Evolutionary conservation across 1,284 basidiomycete species (phyloP).

Genomic region (Cutaneotrichosporon spelunceum): DNA sequence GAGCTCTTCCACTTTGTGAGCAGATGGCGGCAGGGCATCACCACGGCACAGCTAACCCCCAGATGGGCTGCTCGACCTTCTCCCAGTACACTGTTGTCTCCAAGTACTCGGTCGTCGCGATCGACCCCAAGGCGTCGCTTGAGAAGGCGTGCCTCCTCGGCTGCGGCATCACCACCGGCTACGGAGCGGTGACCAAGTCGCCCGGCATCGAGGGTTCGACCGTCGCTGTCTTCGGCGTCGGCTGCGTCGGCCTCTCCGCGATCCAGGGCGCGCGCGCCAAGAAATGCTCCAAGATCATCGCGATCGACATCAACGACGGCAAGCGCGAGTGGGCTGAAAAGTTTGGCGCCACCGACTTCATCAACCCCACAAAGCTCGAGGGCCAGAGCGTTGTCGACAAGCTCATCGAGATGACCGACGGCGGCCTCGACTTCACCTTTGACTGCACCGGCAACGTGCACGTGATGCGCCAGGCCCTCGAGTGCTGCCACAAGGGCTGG

Average conservation of each 20-base stretch:
- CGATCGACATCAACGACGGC: constrained; percentile 80
- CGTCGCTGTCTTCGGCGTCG: constrained; percentile 93
- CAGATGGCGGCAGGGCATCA: too few species aligned
- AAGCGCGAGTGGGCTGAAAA: constrained; percentile 87
- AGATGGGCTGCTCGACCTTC: constrained; percentile 99
- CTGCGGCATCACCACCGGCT: constrained; percentile 95
- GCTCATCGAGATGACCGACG: constrained; percentile 90
- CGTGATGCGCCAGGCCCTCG: constrained; percentile 93
- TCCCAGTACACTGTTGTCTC: constrained; percentile 99
- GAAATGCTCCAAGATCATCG: constrained; percentile 83
- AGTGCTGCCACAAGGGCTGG: constrained; percentile 99
- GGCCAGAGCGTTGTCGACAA: constrained; percentile 82
- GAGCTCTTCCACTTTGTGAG: constrained; percentile 85
- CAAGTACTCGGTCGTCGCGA: constrained; percentile 91
- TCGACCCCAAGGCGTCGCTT: constrained; percentile 79
- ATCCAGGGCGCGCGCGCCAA: constrained; percentile 76
- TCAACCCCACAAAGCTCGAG: constrained; percentile 76
- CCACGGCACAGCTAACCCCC: constrained; percentile 3
- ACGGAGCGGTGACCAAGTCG: constrained; percentile 56
- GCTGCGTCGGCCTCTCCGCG: constrained; percentile 92
- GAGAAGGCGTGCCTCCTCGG: constrained; percentile 93
- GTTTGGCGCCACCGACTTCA: constrained; percentile 95
- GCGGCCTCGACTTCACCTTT: constrained; percentile 95
- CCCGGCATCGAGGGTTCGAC: constrained; percentile 65
- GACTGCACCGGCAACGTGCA: constrained; percentile 94